Base-by-base conservation (phyloP, 257 asterid genomes). In the Plectranthus barbatus region DNA sequence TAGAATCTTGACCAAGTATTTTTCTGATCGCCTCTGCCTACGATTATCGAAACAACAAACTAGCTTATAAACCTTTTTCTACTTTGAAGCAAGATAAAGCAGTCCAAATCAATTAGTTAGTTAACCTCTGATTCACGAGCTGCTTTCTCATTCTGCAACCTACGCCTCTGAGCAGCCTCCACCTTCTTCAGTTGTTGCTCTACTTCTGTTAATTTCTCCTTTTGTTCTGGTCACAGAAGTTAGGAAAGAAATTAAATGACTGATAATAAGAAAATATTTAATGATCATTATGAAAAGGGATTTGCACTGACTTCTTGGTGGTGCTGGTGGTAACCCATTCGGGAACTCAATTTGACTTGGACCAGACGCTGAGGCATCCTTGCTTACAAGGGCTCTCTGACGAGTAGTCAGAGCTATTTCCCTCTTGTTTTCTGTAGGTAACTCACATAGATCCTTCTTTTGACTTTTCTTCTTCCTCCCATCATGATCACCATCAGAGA, bases 1-100 rank as follows among this genome's bases (percentile, higher is more conserved):
- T 89, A 26, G 99, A 90, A 79, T 89, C 99, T 82, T 89, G 97
- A 70, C 99, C 99, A 0, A 92, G 93, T 56, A 92, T 89, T 78
- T 82, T 92, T 69, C 93, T 85, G 69, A 92, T 86, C 56, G 99
- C 97, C 64, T 83, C 89, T n/a, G 85, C 89, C 89, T 83, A 58
- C 62, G 77, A 52, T 55, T 70, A 9, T 47, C 26, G 39, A 63
- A 53, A 18, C n/a, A 9, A 31, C 46, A 11, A 3, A 31, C 50
- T 14, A 3, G 48, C 47, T 76, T 48, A 73, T 44, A 69, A 26
- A 20, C 53, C 66, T 50, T 45, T 56, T 9, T 52, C 12, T 9
- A 20, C 56, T 41, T 39, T 18, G n/a, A 58, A 53, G 31, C 6
- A 7, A 36, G 15, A 64, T 0, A 26, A 26, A 26, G 31, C 31